Evolutionary conservation across 2,329 filamentous ascomycete species (phyloP), one percentile per base, ranked within the genome.

Genomic region (Botrytis pseudocinerea): DNA sequence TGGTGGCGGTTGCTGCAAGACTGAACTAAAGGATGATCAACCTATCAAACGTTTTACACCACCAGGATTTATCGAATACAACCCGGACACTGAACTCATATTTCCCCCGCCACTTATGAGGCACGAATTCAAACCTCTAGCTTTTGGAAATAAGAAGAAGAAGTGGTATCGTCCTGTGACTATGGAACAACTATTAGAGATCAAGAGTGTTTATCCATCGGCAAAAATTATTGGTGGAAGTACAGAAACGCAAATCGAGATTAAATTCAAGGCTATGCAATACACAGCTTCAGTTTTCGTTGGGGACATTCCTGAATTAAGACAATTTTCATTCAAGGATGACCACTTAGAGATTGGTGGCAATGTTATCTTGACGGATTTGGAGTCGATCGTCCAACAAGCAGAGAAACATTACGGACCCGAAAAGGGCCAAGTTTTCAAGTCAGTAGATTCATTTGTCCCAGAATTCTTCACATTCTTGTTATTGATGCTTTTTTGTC

Each of bases 171-270:
- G 96, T 25, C 96, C 96, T 0, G 92, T 94, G 46, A 98, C 93
- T 0, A 81, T 98, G 25, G 87, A 93, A 57, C 95, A 99, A 80
- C 85, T 99, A 25, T 87, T 98, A 25, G 92, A 97, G 80, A 97
- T 99, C 83, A 98, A 98, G 85, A 90, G 87, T 78, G 90, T 88
- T 0, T 91, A 94, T 77, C 95, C 95, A 0, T 90, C 91, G 40
- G 94, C 95, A 7, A 99, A 98, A 82, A 90, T 99, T 75, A 97
- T 99, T 75, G 95, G 94, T 68, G 96, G 96, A 75, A 97, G 94
- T 81, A 97, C 95, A 2, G 96, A 99, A 82, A 98, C 95, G 0
- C 96, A 98, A 82, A 98, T 99, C 74, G 96, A 99, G 83, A 93
- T 97, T 84, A 98, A 97, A 83, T 98, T 99, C 88, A 98, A 98